Evolutionary conservation across 352 stramenopile genomes (phyloP), one percentile per base, ranked within the genome.

Genomic region (Saprolegnia diclina): DNA sequence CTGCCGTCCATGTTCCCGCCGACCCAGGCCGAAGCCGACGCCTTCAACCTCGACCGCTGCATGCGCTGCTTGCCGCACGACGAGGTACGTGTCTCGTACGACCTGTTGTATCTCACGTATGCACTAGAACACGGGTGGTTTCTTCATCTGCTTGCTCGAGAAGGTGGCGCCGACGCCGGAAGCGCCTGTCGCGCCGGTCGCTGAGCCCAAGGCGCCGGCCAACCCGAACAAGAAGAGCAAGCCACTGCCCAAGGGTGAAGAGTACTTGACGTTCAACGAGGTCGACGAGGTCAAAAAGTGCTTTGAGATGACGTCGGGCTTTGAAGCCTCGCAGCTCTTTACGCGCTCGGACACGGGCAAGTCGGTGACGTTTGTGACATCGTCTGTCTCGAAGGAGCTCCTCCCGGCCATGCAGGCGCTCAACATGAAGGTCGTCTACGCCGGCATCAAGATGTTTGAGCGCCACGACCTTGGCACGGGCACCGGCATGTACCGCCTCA

Each of bases 111-210:
- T 4, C 42, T 48, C 13, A 48, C 42, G 1, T 14, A 59, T 16
- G 24, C 3, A 1, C 16, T 45, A 92, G 77, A 91, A 99, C 77
- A 99, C 96, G 9, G 97, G 97, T 48, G 98, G 97, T 0, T 99
- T 99, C 76, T 99, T 99, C 78, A 94, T 99, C 45, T 97, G 91
- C 46, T 77, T 99, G 37, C 80, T 99, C 5, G 84, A 96, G 72
- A 98, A 98, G 80, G 82, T 89, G 29, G 77, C 76, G 26, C 73
- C 77, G 24, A 94, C 85, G 9, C 82, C 82, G 7, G 55, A 73
- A 21, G 64, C 74, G n/a, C 61, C 73, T 62, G 81, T 11, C 24
- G 11, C 46, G 0, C 32, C 56, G 67, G 42, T 22, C 42, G 67
- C 66, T 0, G 64, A 67, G 10, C 54, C 67, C 18, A 63, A 72